Evolutionary conservation across 768 basidiomycete species (phyloP), one percentile per base, ranked within the genome.

Genomic region (Pleurotus giganteus): DNA sequence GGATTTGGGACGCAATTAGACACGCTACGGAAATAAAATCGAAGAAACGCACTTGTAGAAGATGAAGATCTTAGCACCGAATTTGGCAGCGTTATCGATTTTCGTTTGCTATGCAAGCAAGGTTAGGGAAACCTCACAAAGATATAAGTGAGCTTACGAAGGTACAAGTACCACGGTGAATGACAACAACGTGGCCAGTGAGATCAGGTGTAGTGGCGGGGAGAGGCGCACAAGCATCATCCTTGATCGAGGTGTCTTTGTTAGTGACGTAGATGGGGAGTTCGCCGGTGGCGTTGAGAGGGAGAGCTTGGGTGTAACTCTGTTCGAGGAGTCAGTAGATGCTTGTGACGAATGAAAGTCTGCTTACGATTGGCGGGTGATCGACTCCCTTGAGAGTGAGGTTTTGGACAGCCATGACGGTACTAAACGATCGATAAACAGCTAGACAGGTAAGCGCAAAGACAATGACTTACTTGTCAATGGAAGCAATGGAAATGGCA

Each of bases 141-240:
- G 47, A 17, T 7, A 17, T 13, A 15, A 31, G 15, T 43, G 37
- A 11, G 11, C 74, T 62, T 45, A 82, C 78, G 49, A 84, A 80
- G 1, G 79, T 67, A 63, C 87, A 88, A 4, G 72, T 76, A 1
- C 86, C 87, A 29, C 83, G 73, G 26, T 81, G 78, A 34, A 88
- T 72, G 26, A 90, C 63, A 13, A 82, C 77, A 15, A 88, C 63
- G 55, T 76, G 80, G 15, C 65, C 63, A 2, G 77, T 75, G 3
- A 89, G 72, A 63, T 88, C 79, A 3, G 81, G 80, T 0, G 79
- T 80, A 36, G 61, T 66, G 49, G 71, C 76, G 2, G 85, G 80
- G 0, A 86, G 71, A 2, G 81, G 72, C 44, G 75, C 63, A 67
- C 88, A 91, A 0, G 82, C 85, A 58, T 86, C 84, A 61, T 81